Evolutionary conservation across 208 protist genomes (phyloP).

Genomic region (Wallacemonas sp.): DNA sequence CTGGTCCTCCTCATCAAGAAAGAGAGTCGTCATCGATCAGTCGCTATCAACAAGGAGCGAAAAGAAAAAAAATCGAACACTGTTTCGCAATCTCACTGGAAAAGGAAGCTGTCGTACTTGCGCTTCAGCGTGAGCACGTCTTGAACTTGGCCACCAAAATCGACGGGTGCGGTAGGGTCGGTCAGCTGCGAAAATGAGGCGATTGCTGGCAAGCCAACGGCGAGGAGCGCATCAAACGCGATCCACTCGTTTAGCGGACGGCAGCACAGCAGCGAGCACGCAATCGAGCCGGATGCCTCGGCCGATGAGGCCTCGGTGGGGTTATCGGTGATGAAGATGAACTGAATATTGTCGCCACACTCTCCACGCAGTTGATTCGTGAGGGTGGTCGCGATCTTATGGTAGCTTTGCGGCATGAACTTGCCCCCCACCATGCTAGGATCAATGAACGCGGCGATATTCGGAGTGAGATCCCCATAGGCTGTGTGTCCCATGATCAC

Average conservation of each 20-base stretch:
- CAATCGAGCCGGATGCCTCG: slow-evolving; percentile 40
- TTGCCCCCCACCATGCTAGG: slow-evolving; percentile 66
- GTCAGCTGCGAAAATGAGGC: slow-evolving; percentile 49
- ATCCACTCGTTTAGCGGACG: slow-evolving; percentile 59
- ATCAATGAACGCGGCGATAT: slow-evolving; percentile 83
- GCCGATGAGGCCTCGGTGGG: slow-evolving; percentile 57
- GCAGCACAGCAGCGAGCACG: slow-evolving; percentile 41
- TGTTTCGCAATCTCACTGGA: slow-evolving; percentile 11
- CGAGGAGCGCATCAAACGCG: slow-evolving; percentile 40
- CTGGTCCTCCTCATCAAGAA: too few relatives aligned
- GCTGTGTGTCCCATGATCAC: slow-evolving; percentile 65
- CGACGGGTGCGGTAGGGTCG: slow-evolving; percentile 24
- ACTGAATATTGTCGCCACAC: slow-evolving; percentile 25
- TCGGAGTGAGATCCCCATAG: slow-evolving; percentile 68
- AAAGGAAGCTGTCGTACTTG: slow-evolving; percentile 5
- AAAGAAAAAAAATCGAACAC: too few relatives aligned
- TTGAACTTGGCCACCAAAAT: slow-evolving; percentile 20
- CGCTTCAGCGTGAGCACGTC: slow-evolving; percentile 10
- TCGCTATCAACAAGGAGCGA: not conserved
- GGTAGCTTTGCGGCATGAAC: slow-evolving; percentile 62
- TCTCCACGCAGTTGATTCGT: slow-evolving; percentile 12
- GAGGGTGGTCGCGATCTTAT: slow-evolving; percentile 47
- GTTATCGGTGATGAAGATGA: slow-evolving; percentile 66
- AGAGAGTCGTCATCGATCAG: too few relatives aligned
- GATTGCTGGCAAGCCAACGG: slow-evolving; percentile 37